Base-by-base conservation (phyloP, 1,284 basidiomycete species). In the Moesziomyces globuligerus region DNA sequence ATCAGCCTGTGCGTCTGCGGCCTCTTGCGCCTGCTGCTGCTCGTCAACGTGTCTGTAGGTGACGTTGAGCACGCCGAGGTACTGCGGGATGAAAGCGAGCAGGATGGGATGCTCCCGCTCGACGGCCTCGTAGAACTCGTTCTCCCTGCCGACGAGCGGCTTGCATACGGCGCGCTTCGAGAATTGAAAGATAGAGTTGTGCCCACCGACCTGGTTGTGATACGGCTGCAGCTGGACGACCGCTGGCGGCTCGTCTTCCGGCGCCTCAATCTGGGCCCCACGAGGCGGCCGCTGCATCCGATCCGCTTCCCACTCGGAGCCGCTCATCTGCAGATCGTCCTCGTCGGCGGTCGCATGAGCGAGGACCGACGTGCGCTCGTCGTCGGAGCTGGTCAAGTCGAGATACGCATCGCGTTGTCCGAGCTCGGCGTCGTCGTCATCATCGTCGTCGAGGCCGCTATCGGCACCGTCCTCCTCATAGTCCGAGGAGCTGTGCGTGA, bases 111-210 rank as follows among this genome's bases (percentile, higher is more conserved):
- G 92, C 74, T 94, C 91, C 21, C 89, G 87, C 83, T 98, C 95
- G 18, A 98, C 92, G 1, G 94, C 89, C 83, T 99, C 95, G 83
- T 99, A 99, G 81, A 99, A 98, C 47, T 97, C 86, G 81, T 99
- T 98, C 84, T 99, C 95, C 47, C 94, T 88, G 20, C 92, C 94
- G 15, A 97, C 93, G 9, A 98, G 88, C 18, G 95, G 95, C 93
- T 99, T 99, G 87, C 95, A 99, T 18, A 99, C 94, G 10, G 96
- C 95, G 52, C 94, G 88, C 75, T 93, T 93, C 2, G 95, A 98
- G 79, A 99, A 98, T 82, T 94, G 94, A 85, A 98, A 98, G 78
- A 99, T 97, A 62, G 93, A 91, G 74, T 89, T 93, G 83, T 99
- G 95, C 1, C 95, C 95, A 39, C 95, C 95, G 23, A 99, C 95